These are phyloP conservation scores for Psilocybe tampanensis DNA, from an alignment of 768 basidiomycete species.

Conservation along the genomic window DNA sequence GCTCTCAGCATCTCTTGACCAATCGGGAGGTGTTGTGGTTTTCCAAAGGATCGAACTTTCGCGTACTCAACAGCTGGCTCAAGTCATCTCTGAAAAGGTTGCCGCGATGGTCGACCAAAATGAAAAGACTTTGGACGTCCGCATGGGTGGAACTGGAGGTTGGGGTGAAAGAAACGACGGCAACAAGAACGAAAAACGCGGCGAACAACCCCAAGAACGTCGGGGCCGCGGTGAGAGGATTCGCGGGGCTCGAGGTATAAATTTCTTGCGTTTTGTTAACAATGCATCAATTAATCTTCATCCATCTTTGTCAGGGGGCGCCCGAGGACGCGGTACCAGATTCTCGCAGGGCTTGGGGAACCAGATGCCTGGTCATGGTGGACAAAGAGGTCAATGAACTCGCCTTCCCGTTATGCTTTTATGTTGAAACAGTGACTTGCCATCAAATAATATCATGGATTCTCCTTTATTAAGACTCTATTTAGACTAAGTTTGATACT, in stretches of 20 bases:
- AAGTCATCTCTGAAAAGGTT: conserved; percentile 87
- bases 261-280: not conserved
- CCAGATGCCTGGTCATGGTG: conserved; percentile 59
- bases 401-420: not conserved
- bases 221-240: conserved; percentile 73
- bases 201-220: conserved; percentile 78
- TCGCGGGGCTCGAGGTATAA: conserved; percentile 62
- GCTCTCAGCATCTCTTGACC: conserved; percentile 90
- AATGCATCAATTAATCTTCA: not conserved
- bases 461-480: too few relatives aligned
- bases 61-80: conserved; percentile 88
- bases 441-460: not conserved
- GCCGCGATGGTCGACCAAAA: conserved; percentile 87
- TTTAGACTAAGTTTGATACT: too few relatives aligned
- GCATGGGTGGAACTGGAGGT: conserved; percentile 67
- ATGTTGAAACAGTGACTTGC: not conserved
- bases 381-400: conserved; percentile 31
- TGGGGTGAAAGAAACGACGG: conserved; percentile 75
- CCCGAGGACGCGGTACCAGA: conserved; percentile 73
- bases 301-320: conserved; percentile 47
- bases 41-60: conserved; percentile 92
- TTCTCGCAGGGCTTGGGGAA: conserved; percentile 85
- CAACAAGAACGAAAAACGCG: conserved; percentile 74
- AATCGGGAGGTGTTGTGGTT: conserved; percentile 85
- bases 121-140: conserved; percentile 85